Evolutionary conservation across 2,329 filamentous ascomycete species (phyloP), one percentile per base, ranked within the genome.

Genomic region (Botryotinia convoluta): DNA sequence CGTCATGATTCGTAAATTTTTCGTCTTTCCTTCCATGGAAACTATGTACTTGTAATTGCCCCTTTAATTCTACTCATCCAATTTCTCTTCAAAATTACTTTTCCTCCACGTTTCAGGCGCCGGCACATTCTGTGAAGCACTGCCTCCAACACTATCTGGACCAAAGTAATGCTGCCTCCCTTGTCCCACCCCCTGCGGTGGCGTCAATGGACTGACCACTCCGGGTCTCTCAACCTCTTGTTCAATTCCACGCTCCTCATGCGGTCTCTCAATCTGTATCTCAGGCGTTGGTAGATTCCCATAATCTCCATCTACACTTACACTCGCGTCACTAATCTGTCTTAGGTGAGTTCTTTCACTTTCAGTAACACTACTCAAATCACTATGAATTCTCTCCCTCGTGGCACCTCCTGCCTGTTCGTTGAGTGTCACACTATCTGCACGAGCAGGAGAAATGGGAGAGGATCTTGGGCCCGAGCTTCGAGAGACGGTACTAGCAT

Each of bases 41-140:
- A 61, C 6, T 61, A 61, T 39, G 3, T 61, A 61, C 60, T 62
- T 39, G 16, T 39, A 39, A 62, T 39, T 22, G 4, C 35, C 35
- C 22, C 8, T 39, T 39, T 51, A 64, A 51, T 3, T n/a, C 26
- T 61, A 68, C 57, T 78, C 77, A 69, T 77, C 77, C 73, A 79
- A 72, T 32, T 74, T 75, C 67, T 80, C 79, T 42, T 71, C 73
- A 68, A 80, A 80, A 71, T 78, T 76, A 73, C 79, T 80, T 69
- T 71, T 80, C 75, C 77, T 74, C 68, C 74, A 61, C 39, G 67
- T 61, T 14, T 70, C 60, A 9, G 20, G 37, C 72, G 45, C 64
- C n/a, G 32, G 54, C 16, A 16, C 72, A 48, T 69, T 45, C 44
- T 59, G 72, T 9, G 16, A 26, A 62, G 35, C n/a, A 51, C 14